A percentile compares a stretch with the other conserved stretches of the same genome.
Conservation (phyloP, 2,329 filamentous ascomycete genomes). For the Trichophyton verrucosum region DNA sequence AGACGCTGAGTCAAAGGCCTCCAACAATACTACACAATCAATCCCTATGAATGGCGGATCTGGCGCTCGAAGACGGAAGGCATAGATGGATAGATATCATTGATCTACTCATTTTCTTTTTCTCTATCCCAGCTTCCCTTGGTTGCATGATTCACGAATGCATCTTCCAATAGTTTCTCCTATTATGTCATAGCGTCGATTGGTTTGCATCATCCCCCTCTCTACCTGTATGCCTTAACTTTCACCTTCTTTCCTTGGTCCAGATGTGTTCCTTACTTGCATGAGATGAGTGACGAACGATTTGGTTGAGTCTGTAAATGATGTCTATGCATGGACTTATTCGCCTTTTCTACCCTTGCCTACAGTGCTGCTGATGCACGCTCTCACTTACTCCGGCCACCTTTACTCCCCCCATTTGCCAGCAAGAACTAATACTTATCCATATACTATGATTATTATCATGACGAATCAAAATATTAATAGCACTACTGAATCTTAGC, state of each 20-base stretch:
- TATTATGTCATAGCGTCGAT: neutral
- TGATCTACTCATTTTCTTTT: neutral
- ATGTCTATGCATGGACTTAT: neutral
- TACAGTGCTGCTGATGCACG: neutral
- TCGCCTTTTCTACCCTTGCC: neutral
- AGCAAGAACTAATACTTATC: neutral
- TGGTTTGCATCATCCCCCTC: neutral
- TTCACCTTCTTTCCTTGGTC: neutral
- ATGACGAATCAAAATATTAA: neutral
- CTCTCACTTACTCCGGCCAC: neutral
- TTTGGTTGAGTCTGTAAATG: neutral
- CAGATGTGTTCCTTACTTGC: neutral
- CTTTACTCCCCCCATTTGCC: neutral
- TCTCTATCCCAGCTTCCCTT: neutral
- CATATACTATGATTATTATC: neutral
- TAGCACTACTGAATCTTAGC: neutral
- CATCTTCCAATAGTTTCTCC: neutral
- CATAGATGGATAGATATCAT: constrained; percentile 2
- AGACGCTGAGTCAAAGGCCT: neutral
- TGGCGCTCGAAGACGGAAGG: constrained; percentile 10
- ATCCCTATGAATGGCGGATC: constrained; percentile 1
- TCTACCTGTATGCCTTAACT: neutral
- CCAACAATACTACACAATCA: neutral
- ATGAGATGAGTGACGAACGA: neutral
- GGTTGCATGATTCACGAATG: neutral